Evolutionary conservation across 129 eudicot species (phyloP), one percentile per base, ranked within the genome.

Genomic region (Flaveria ramosissima): DNA sequence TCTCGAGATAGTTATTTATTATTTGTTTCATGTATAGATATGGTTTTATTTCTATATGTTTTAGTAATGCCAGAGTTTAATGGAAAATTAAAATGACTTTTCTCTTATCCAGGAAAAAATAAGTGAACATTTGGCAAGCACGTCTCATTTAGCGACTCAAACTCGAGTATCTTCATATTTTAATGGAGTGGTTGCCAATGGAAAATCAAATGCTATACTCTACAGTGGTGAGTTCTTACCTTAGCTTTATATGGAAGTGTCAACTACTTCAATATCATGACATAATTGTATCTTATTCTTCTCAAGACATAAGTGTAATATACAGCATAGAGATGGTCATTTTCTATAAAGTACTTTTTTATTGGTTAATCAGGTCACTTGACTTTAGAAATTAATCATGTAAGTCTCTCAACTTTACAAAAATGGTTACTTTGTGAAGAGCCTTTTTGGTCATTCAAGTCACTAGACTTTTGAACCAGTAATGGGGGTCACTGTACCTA

Each of bases 91-190:
- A 43, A 67, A 51, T 30, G 45, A 11, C 11, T 48, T 42, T 61
- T 83, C 63, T 84, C 20, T 24, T 60, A 71, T 83, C 52, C 86
- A 92, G 98, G 96, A 88, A 71, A 89, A 76, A 72, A 48, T 75
- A 68, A 77, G 60, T 70, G 92, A 88, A 62, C 75, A 79, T 83
- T 50, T 83, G 41, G 80, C 88, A 77, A 88, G 84, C 83, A 63
- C 92, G 68, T 83, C 89, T 69, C 86, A 76, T 13, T 73, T 81
- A 55, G 78, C 77, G 52, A 57, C 84, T 60, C 88, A 82, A 69
- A 84, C 84, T 15, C 73, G 84, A 46, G 55, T 47, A 62, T 82
- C 85, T 80, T 83, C 88, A 43, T 81, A 75, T 62, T 74, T 81
- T 79, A 66, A 82, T 73, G 89, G 77, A 77, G 15, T 77, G 63